A percentile compares a stretch with the other conserved stretches of the same genome.
These are phyloP conservation scores for Diutina scorzettiae DNA, from an alignment of 1,139 yeast genomes.

Conservation along the genomic window DNA sequence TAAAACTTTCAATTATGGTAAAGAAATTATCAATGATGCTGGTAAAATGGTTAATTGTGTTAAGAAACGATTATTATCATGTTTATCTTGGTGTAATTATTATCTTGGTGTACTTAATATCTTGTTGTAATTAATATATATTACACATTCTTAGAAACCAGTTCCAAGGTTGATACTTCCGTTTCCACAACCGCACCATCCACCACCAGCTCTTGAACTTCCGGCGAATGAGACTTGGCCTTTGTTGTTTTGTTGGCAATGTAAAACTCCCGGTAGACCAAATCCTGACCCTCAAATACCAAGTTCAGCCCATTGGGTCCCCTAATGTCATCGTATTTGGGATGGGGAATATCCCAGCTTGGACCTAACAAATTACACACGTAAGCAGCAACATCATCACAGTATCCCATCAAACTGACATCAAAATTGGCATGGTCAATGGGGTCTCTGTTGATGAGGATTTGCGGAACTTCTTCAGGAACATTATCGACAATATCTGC, in stretches of 20 bases:
- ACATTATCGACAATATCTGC: constrained; percentile 57
- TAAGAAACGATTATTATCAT: too few relatives aligned
- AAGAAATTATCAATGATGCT: too few relatives aligned
- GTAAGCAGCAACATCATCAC: constrained; percentile 65
- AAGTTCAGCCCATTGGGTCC: not conserved
- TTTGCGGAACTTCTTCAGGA: constrained; percentile 66
- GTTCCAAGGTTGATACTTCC: too few relatives aligned
- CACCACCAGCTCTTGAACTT: too few relatives aligned
- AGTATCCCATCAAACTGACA: constrained; percentile 64
- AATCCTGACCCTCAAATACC: constrained; percentile 2
- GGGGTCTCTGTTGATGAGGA: constrained; percentile 70
- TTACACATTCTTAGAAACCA: too few relatives aligned
- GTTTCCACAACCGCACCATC: too few relatives aligned
- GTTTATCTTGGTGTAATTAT: too few relatives aligned
- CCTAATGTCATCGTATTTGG: not conserved
- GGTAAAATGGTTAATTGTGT: too few relatives aligned
- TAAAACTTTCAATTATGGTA: too few relatives aligned
- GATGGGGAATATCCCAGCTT: constrained; percentile 5
- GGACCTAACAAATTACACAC: constrained; percentile 10
- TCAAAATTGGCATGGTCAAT: constrained; percentile 24
- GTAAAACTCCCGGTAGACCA: not conserved
- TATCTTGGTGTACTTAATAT: too few relatives aligned
- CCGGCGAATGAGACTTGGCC: too few relatives aligned
- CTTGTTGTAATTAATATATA: too few relatives aligned
- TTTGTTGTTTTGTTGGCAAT: not conserved